Conservation (phyloP, 352 stramenopile genomes). For the Phytophthora fragariae region DNA sequence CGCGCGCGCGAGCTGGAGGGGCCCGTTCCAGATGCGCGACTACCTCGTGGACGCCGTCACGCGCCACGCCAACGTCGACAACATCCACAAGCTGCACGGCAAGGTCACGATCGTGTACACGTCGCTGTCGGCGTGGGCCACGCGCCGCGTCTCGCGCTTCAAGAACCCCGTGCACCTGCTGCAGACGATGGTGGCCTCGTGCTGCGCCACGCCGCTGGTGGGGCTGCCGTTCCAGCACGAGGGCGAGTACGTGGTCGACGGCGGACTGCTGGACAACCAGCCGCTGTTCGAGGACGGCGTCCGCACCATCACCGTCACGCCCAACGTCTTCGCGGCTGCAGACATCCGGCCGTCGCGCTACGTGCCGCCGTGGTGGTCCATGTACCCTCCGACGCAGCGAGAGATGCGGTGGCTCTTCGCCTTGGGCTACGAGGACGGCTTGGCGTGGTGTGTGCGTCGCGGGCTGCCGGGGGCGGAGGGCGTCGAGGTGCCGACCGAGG, state of each 20-base stretch:
- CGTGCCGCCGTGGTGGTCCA: conserved; percentile 66
- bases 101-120: conserved; percentile 63
- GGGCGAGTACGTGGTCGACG: conserved; percentile 67
- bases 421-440: conserved; percentile 56
- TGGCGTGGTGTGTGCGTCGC: conserved; percentile 42
- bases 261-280: conserved; percentile 65
- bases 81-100: conserved; percentile 39
- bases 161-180: conserved; percentile 48
- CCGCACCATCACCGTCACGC: conserved; percentile 43
- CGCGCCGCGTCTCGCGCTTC: conserved; percentile 50
- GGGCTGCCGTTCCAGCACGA: conserved; percentile 62
- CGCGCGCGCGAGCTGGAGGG: conserved; percentile 31
- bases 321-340: conserved; percentile 43
- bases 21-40: conserved; percentile 58
- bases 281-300: conserved; percentile 46
- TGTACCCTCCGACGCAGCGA: conserved; percentile 58
- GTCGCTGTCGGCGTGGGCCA: conserved; percentile 52
- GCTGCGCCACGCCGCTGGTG: conserved; percentile 55
- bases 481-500: conserved; percentile 41
- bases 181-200: conserved; percentile 60
- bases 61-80: conserved; percentile 31
- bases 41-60: conserved; percentile 57
- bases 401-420: conserved; percentile 68
- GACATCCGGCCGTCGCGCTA: conserved; percentile 75
- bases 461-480: conserved; percentile 18